A percentile compares a stretch with the other conserved stretches of the same genome.
These are phyloP conservation scores for Ceratorhiza oryzae-sativae DNA, from an alignment of 1,284 basidiomycete genomes.

Conservation along the genomic window DNA sequence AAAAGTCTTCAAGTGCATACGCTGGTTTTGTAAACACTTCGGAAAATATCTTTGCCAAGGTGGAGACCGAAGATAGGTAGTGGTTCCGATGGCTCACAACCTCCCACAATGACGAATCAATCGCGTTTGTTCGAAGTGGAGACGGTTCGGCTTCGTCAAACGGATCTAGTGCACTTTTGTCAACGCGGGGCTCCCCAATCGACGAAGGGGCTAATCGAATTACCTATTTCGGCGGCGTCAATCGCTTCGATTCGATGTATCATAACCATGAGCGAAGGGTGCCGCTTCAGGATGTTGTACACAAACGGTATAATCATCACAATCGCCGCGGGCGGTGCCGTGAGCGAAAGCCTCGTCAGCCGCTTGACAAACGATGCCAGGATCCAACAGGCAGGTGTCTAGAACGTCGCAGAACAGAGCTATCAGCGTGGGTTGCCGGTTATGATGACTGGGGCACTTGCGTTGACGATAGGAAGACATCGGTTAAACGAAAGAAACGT, in stretches of 20 bases:
- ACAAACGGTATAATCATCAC: constrained; percentile 92
- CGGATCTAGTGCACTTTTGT: constrained; percentile 65
- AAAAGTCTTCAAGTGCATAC: constrained; percentile 93
- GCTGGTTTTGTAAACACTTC: constrained; percentile 93
- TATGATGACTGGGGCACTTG: constrained; percentile 53
- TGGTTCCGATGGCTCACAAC: constrained; percentile 80
- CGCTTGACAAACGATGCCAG: constrained; percentile 96
- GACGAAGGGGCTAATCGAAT: constrained; percentile 2
- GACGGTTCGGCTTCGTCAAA: constrained; percentile 74
- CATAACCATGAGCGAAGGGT: constrained; percentile 91
- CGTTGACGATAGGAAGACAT: constrained; percentile 91
- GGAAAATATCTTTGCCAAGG: constrained; percentile 83
- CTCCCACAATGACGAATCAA: constrained; percentile 93
- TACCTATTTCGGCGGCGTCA: constrained; percentile 50
- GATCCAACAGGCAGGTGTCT: constrained; percentile 87
- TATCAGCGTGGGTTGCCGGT: constrained; percentile 16
- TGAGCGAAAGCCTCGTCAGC: constrained; percentile 82
- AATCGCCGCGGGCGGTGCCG: constrained; percentile 88
- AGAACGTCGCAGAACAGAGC: constrained; percentile 16
- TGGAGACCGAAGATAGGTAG: constrained; percentile 85
- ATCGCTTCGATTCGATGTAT: constrained; percentile 70
- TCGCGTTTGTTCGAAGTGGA: constrained; percentile 79
- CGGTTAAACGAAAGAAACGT: constrained; percentile 92
- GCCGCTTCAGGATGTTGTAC: constrained; percentile 93
- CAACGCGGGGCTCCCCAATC: not conserved